A percentile compares a stretch with the other conserved stretches of the same genome.
Conservation (phyloP, 495 filamentous ascomycete species). For the Alectoria sarmentosa region DNA sequence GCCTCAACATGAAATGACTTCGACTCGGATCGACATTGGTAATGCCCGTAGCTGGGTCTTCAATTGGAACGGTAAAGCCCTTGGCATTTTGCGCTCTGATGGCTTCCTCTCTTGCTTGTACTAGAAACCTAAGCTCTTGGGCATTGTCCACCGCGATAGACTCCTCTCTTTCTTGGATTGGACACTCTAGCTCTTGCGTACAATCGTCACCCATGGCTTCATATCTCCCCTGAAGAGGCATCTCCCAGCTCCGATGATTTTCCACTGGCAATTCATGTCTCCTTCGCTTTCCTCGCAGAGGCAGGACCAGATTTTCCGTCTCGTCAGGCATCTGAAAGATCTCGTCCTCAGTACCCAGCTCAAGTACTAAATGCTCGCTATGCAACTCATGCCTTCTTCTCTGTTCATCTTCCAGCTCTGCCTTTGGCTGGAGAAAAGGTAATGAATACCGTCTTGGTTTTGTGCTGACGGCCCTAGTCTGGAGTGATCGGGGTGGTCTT, state of each 20-base stretch:
- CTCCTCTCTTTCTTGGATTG: not conserved
- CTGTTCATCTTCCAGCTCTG: conserved; percentile 1
- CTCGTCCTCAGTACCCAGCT: not conserved
- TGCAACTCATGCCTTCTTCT: not conserved
- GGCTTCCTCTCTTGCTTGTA: not conserved
- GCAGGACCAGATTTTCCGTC: not conserved
- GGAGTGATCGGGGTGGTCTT: not conserved
- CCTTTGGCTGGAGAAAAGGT: not conserved
- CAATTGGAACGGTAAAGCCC: not conserved
- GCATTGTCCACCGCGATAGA: not conserved
- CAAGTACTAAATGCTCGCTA: not conserved
- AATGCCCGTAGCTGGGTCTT: not conserved
- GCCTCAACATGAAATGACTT: conserved; percentile 2
- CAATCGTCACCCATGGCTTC: not conserved
- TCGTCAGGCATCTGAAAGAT: not conserved
- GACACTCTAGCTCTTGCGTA: not conserved
- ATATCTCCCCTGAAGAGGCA: not conserved
- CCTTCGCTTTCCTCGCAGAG: not conserved
- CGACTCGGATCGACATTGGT: not conserved
- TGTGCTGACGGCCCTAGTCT: not conserved
- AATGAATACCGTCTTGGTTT: not conserved
- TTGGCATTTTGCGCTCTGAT: not conserved
- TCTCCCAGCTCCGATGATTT: not conserved
- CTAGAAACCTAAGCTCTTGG: not conserved
- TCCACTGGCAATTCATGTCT: not conserved